Conservation (phyloP, 768 basidiomycete species). For the Myochromella boudieri region DNA sequence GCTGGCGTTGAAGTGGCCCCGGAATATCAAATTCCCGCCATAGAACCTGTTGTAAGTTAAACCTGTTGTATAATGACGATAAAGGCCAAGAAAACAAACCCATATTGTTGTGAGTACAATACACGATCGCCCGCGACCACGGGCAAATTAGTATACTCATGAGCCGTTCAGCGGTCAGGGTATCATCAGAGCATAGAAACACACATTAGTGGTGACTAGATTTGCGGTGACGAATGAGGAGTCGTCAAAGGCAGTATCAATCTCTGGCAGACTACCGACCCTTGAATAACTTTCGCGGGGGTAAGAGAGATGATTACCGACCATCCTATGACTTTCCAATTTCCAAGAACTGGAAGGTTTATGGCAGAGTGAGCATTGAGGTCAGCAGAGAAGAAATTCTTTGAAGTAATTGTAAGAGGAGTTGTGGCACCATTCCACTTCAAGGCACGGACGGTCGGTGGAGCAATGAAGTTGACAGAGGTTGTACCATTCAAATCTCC, state of each 20-base stretch:
- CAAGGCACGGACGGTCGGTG: constrained; percentile 30
- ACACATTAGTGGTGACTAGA: constrained; percentile 44
- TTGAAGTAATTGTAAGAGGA: constrained; percentile 22
- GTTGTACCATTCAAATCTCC: constrained; percentile 54
- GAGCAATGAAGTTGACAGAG: constrained; percentile 41
- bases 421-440: constrained; percentile 41
- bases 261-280: constrained; percentile 45
- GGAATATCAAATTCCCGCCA: constrained; percentile 51
- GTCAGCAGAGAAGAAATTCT: constrained; percentile 30
- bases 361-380: constrained; percentile 18
- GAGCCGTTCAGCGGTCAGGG: background rate
- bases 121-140: constrained; percentile 41
- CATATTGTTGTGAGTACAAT: constrained; percentile 54
- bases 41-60: constrained; percentile 39
- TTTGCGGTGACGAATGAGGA: constrained; percentile 42
- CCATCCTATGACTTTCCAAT: constrained; percentile 52
- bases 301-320: constrained; percentile 14
- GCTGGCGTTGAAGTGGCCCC: constrained; percentile 51
- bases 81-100: constrained; percentile 28
- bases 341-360: constrained; percentile 31
- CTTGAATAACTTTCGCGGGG: background rate
- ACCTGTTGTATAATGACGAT: background rate
- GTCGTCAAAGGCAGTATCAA: constrained; percentile 46
- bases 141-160: constrained; percentile 50
- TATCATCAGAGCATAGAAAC: constrained; percentile 6